These are phyloP conservation scores for Colletotrichum salicis DNA, from an alignment of 2,329 filamentous ascomycete genomes.

Conservation along the genomic window DNA sequence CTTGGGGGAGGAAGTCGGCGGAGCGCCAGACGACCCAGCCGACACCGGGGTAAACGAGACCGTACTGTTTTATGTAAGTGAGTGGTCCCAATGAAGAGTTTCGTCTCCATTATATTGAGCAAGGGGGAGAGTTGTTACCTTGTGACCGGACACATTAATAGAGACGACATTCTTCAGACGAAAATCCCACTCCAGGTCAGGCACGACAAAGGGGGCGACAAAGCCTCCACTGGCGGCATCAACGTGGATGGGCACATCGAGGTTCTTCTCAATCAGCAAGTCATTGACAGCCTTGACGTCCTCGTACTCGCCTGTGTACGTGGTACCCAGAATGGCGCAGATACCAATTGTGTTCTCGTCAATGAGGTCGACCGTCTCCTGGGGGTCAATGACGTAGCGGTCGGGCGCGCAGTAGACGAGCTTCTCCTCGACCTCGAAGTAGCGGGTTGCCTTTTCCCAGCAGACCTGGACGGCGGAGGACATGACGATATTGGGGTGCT, in stretches of 20 bases:
- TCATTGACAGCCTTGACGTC: constrained; percentile 94
- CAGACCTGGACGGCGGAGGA: constrained; percentile 95
- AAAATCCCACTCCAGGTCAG: constrained; percentile 91
- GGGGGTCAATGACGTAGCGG: constrained; percentile 72
- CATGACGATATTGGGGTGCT: constrained; percentile 93
- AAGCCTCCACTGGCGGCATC: constrained; percentile 94
- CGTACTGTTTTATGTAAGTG: constrained; percentile 52
- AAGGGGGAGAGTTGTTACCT: constrained; percentile 59
- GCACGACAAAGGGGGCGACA: constrained; percentile 89
- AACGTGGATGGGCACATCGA: constrained; percentile 91
- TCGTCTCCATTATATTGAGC: not conserved
- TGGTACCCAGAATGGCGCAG: constrained; percentile 89
- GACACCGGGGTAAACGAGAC: constrained; percentile 85
- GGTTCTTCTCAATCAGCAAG: constrained; percentile 76
- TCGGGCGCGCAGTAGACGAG: constrained; percentile 73
- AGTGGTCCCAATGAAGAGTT: not conserved
- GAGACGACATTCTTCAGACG: constrained; percentile 87
- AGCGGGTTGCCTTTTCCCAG: constrained; percentile 92
- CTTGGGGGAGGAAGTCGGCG: constrained; percentile 84
- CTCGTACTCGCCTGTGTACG: constrained; percentile 96
- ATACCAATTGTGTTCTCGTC: constrained; percentile 88
- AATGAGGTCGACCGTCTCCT: constrained; percentile 68
- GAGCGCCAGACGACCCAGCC: constrained; percentile 94
- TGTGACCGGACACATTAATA: constrained; percentile 95
- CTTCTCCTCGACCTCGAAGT: constrained; percentile 94